These are phyloP conservation scores for Spencermartinsiella ligniputridi DNA, from an alignment of 1,139 yeast species.

Conservation along the genomic window DNA sequence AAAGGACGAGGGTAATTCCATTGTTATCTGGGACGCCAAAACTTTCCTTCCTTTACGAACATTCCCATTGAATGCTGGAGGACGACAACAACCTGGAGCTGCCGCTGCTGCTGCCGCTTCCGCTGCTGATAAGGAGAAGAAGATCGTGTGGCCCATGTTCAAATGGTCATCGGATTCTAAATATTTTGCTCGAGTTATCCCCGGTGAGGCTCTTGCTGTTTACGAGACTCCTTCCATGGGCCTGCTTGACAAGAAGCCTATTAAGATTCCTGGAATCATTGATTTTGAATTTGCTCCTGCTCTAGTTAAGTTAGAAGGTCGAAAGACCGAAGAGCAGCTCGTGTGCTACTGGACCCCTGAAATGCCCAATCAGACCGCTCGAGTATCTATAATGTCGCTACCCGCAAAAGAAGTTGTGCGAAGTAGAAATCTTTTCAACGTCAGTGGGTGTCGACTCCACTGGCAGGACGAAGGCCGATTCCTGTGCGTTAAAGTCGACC, in stretches of 20 bases:
- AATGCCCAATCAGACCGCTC: conserved; percentile 84
- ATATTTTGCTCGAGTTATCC: conserved; percentile 93
- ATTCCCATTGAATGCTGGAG: conserved; percentile 73
- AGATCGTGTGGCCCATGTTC: conserved; percentile 94
- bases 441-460: conserved; percentile 82
- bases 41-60: conserved; percentile 85
- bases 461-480: conserved; percentile 90
- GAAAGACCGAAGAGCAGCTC: conserved; percentile 43
- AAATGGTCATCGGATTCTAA: conserved; percentile 95
- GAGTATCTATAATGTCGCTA: conserved; percentile 86
- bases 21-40: conserved; percentile 88
- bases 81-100: conserved; percentile 18
- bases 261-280: conserved; percentile 78
- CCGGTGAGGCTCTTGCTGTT: conserved; percentile 79
- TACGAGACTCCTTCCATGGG: conserved; percentile 70
- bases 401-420: conserved; percentile 81
- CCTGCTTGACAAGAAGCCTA: conserved; percentile 78
- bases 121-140: conserved; percentile 49
- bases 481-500: conserved; percentile 92
- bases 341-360: conserved; percentile 98
- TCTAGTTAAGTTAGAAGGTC: conserved; percentile 61
- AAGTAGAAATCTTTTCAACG: conserved; percentile 92
- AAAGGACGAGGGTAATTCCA: conserved; percentile 87
- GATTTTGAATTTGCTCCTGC: conserved; percentile 97
- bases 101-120: conserved; percentile 19